Evolutionary conservation across 2,329 filamentous ascomycete genomes (phyloP).

Genomic region (Epichloe bromicola): DNA sequence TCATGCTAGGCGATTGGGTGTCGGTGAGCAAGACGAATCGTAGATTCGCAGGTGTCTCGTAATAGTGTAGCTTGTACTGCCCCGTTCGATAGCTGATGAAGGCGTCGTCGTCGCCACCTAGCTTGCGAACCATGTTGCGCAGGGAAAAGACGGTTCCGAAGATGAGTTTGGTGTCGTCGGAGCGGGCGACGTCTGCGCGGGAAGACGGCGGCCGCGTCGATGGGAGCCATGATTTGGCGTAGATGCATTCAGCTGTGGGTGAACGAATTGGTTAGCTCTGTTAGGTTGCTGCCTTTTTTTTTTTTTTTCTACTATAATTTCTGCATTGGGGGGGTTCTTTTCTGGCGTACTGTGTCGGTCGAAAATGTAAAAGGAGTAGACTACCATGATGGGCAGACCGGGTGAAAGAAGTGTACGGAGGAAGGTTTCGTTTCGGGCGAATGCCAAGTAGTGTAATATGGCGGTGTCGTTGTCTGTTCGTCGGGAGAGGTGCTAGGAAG

Average conservation of each 20-base stretch:
- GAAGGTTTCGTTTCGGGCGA: too few relatives aligned
- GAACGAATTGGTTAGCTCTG: background rate
- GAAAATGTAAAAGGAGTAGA: constrained; percentile 98
- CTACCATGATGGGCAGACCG: constrained; percentile 51
- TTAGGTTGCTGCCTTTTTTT: background rate
- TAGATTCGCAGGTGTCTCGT: constrained; percentile 90
- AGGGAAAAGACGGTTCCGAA: constrained; percentile 95
- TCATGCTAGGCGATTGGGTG: constrained; percentile 75
- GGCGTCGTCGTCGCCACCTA: constrained; percentile 85
- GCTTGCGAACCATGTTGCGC: constrained; percentile 90
- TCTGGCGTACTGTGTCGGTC: constrained; percentile 75
- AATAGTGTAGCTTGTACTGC: constrained; percentile 97
- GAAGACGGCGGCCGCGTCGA: constrained; percentile 21
- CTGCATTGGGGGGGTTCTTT: background rate
- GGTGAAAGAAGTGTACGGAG: background rate
- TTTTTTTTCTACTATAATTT: too few relatives aligned
- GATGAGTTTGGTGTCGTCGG: constrained; percentile 89
- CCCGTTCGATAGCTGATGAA: constrained; percentile 89
- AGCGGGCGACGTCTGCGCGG: constrained; percentile 34
- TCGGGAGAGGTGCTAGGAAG: too few relatives aligned
- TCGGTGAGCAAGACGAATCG: constrained; percentile 97
- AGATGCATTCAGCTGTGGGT: constrained; percentile 81
- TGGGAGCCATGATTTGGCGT: constrained; percentile 73
- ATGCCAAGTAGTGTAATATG: too few relatives aligned
- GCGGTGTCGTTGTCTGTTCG: too few relatives aligned